phyloP scores from a whole-genome alignment of 2,329 filamentous ascomycete species.

The Penicillium sp. region DNA sequence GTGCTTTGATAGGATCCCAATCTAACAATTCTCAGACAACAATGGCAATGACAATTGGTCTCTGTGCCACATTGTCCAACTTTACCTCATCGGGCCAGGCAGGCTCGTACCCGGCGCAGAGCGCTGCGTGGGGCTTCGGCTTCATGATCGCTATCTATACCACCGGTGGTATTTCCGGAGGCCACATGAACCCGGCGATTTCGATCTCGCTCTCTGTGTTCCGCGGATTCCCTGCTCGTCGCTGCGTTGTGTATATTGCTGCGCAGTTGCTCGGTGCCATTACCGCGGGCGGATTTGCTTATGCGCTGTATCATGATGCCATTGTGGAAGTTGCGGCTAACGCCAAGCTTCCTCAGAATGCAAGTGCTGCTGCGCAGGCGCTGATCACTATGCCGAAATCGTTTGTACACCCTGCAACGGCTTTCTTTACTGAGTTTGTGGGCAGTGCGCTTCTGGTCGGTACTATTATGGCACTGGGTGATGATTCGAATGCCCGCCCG shows the following conservation, averaged over 20 bases:
- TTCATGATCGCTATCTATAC: constrained; percentile 47
- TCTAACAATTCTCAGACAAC: constrained; percentile 19
- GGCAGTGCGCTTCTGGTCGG: constrained; percentile 35
- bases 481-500: constrained; percentile 48
- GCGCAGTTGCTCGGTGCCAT: constrained; percentile 41
- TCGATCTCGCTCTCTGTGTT: constrained; percentile 39
- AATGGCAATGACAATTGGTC: constrained; percentile 32
- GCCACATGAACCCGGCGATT: constrained; percentile 52
- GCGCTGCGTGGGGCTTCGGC: constrained; percentile 30
- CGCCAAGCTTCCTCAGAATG: constrained; percentile 20
- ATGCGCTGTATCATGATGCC: constrained; percentile 38
- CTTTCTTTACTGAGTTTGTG: constrained; percentile 43
- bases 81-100: constrained; percentile 25
- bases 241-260: constrained; percentile 30
- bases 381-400: constrained; percentile 31
- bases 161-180: constrained; percentile 50
- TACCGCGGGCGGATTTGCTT: constrained; percentile 36
- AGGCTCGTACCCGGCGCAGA: constrained; percentile 23
- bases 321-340: constrained; percentile 27
- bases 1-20: not conserved
- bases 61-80: constrained; percentile 28
- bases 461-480: constrained; percentile 41
- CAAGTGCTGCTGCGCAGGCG: constrained; percentile 20
- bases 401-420: constrained; percentile 28
- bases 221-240: constrained; percentile 37